Conservation (phyloP, 495 filamentous ascomycete genomes). For the Penicillium coffeae region DNA sequence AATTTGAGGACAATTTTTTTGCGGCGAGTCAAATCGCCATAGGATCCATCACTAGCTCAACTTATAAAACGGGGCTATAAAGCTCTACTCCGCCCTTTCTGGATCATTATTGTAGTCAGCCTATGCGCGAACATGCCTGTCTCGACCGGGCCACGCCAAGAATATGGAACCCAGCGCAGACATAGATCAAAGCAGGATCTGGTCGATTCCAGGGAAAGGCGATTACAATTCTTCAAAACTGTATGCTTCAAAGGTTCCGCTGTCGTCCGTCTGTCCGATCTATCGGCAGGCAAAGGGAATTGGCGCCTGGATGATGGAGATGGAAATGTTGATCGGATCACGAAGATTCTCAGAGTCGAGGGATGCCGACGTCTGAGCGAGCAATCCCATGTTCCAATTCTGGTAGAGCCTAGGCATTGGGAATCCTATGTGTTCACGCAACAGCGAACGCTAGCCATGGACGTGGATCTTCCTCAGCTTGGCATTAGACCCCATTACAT, state of each 20-base stretch:
- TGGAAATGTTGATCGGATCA: slow-evolving; percentile 1
- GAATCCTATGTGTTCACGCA: not conserved
- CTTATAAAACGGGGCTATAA: too few relatives aligned
- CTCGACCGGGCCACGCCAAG: too few relatives aligned
- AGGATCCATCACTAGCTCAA: too few relatives aligned
- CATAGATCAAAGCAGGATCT: not conserved
- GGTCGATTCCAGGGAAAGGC: not conserved
- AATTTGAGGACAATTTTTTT: too few relatives aligned
- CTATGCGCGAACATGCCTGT: not conserved
- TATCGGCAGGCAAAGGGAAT: not conserved
- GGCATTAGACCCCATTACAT: not conserved
- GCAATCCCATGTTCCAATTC: slow-evolving; percentile 2
- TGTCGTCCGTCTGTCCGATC: not conserved
- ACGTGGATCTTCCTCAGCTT: not conserved
- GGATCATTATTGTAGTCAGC: not conserved
- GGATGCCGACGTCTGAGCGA: slow-evolving; percentile 5
- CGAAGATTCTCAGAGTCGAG: slow-evolving; percentile 1
- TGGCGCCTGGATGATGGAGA: not conserved
- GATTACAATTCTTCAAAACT: not conserved
- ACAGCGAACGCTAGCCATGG: not conserved
- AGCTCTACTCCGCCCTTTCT: not conserved
- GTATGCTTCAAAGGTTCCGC: not conserved
- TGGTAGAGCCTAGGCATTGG: slow-evolving; percentile 1
- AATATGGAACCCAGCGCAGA: not conserved
- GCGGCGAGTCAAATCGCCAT: too few relatives aligned